phyloP scores from a whole-genome alignment of 2,329 filamentous ascomycete genomes.

The Alternaria infectoria region DNA sequence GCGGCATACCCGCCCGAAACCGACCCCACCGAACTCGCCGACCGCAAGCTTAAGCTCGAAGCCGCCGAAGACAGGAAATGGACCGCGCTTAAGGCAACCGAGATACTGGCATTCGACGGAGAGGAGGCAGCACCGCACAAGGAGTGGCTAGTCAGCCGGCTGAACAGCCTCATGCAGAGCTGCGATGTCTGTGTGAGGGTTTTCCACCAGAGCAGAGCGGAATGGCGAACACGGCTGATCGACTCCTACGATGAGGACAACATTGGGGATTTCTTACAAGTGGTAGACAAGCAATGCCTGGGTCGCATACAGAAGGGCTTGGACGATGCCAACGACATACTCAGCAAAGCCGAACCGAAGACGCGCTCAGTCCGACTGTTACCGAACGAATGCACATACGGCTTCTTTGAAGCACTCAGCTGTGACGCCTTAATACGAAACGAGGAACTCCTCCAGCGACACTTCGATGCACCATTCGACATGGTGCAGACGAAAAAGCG shows the following conservation, averaged over 20 bases:
- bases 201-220: slow-evolving; percentile 53
- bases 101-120: slow-evolving; percentile 57
- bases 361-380: slow-evolving; percentile 59
- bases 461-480: slow-evolving; percentile 84
- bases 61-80: slow-evolving; percentile 51
- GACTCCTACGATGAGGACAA: slow-evolving; percentile 54
- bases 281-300: slow-evolving; percentile 55
- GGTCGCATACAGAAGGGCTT: slow-evolving; percentile 53
- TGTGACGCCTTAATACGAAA: slow-evolving; percentile 76
- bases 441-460: slow-evolving; percentile 58
- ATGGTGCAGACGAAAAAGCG: slow-evolving; percentile 78
- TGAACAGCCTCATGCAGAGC: slow-evolving; percentile 51
- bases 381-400: slow-evolving; percentile 70
- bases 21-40: slow-evolving; percentile 26
- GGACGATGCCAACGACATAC: slow-evolving; percentile 48
- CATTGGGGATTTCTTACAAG: slow-evolving; percentile 52
- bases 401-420: slow-evolving; percentile 87
- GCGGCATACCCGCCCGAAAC: slow-evolving; percentile 38
- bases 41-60: slow-evolving; percentile 43
- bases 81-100: slow-evolving; percentile 50
- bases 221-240: slow-evolving; percentile 50
- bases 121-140: slow-evolving; percentile 53
- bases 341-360: slow-evolving; percentile 55
- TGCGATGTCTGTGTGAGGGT: slow-evolving; percentile 59
- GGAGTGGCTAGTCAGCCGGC: slow-evolving; percentile 48